Evolutionary conservation across 2,329 filamentous ascomycete genomes (phyloP), one percentile per base, ranked within the genome.

Genomic region (Exophiala alcalophila): DNA sequence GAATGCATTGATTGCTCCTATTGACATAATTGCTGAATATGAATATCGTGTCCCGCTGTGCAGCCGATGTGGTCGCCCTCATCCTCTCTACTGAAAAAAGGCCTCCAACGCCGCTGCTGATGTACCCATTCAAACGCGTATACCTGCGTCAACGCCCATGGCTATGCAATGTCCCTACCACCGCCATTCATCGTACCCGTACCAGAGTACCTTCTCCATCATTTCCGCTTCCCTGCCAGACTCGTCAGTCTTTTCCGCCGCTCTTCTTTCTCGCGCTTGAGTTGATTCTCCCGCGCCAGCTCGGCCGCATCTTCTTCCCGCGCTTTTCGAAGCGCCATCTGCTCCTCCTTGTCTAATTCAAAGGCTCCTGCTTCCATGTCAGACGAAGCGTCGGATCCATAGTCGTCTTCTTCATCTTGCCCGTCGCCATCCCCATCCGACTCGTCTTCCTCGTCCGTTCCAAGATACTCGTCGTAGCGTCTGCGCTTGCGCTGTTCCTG

Each of bases 321-420:
- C 5, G 71, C 71, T 27, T 51, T 55, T 40, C 58, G 62, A 23
- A 69, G 52, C 5, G 71, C 69, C 10, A 49, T 47, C 15, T 57
- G 59, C 53, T 74, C 71, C 55, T 74, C 71, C 18, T 61, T 49
- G 40, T 70, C 68, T 34, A 73, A 56, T 47, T 73, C 70, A 36
- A 64, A 59, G 14, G 67, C 59, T 15, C 69, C 71, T 35, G 69
- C 71, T 56, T 74, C 71, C 71, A 74, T 74, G 46, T 71, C 70
- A n/a, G 68, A 70, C 5, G 66, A 70, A 25, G 47, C 65, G 39
- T 70, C 68, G 1, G 67, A 71, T 35, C 65, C 68, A 47, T 66
- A 65, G 47, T 68, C 65, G 9, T 68, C 63, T 40, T 55, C 47
- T 28, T 53, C 53, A 35, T 65, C 65, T 44, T 67, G 64, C 19